phyloP scores from a whole-genome alignment of 2,329 filamentous ascomycete genomes.

The Alternaria sp. region DNA sequence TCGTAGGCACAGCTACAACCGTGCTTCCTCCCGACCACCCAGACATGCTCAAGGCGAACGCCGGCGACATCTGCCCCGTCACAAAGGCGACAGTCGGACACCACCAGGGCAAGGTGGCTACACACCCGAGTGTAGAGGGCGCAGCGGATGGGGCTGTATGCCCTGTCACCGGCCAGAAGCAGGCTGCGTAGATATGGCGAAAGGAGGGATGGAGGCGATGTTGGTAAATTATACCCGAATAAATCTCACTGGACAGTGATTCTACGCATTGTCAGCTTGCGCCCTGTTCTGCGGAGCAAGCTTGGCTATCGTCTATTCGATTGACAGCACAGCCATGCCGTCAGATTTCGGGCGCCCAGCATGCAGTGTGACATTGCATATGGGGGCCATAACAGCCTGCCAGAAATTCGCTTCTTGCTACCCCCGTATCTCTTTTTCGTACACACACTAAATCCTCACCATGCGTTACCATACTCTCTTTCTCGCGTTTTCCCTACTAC shows the following conservation, averaged over 20 bases:
- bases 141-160: conserved; percentile 49
- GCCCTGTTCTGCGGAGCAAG: no score
- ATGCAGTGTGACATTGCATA: background rate
- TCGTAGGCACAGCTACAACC: conserved; percentile 52
- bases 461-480: background rate
- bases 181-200: conserved; percentile 14
- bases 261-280: background rate
- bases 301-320: no score
- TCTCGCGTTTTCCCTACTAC: background rate
- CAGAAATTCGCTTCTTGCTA: background rate
- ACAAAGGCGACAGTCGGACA: conserved; percentile 54
- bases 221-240: background rate
- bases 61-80: conserved; percentile 51
- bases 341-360: background rate
- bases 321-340: no score
- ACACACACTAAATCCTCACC: background rate
- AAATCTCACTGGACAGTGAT: background rate
- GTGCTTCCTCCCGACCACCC: conserved; percentile 54
- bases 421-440: fast-evolving
- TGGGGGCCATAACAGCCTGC: background rate
- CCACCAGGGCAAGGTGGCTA: conserved; percentile 51
- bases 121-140: conserved; percentile 49
- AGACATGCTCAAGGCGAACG: conserved; percentile 45
- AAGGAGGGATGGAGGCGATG: background rate
- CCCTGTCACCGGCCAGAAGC: conserved; percentile 50